phyloP scores from a whole-genome alignment of 371 early-diverging fungal genomes.

The Globomyces sp. region DNA sequence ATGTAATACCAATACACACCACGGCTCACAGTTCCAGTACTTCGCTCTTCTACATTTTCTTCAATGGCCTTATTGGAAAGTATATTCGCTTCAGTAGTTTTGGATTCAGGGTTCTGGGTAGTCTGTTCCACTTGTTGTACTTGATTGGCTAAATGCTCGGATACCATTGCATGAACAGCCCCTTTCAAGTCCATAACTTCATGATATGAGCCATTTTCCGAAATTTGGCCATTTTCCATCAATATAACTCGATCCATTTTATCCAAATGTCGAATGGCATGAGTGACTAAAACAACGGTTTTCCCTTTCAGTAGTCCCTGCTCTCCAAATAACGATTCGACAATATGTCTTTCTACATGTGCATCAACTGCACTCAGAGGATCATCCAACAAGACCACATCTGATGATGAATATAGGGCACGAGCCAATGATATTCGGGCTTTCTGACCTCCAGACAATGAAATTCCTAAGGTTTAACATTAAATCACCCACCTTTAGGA shows the following conservation, averaged over 20 bases:
- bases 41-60: not conserved
- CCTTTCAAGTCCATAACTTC: too few relatives aligned
- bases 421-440: conserved; percentile 26
- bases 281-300: not conserved
- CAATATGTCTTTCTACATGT: conserved; percentile 30
- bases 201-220: not conserved
- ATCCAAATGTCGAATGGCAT: conserved; percentile 28
- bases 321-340: conserved; percentile 47
- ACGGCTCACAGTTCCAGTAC: too few relatives aligned
- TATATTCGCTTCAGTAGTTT: not conserved
- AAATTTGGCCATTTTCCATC: conserved; percentile 56
- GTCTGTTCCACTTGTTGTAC: not conserved
- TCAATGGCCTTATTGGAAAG: too few relatives aligned
- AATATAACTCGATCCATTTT: conserved; percentile 55
- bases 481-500: conserved; percentile 64
- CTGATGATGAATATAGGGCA: conserved; percentile 3
- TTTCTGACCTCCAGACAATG: conserved; percentile 78
- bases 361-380: conserved; percentile 46
- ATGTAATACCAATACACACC: too few relatives aligned
- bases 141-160: conserved; percentile 52
- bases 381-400: conserved; percentile 33
- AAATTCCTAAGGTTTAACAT: conserved; percentile 18
- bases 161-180: conserved; percentile 34
- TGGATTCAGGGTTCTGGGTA: not conserved
- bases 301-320: conserved; percentile 26